Conservation (phyloP, 139 green algal species). For the Chloropicon primus region DNA sequence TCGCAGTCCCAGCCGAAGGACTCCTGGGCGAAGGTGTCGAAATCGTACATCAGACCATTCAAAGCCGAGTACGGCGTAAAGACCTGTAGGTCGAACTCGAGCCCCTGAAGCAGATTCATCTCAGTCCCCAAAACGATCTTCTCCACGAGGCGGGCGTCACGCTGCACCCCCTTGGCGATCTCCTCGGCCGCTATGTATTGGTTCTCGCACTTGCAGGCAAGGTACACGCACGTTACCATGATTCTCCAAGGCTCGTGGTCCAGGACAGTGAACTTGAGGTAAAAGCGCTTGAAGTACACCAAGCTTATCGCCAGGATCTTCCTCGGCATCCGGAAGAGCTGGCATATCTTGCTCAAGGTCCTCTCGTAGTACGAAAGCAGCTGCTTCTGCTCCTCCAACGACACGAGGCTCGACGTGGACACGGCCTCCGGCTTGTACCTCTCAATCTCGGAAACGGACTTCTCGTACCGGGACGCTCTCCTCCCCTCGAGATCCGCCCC, state of each 20-base stretch:
- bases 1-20: conserved; percentile 3
- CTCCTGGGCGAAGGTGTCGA: neutral
- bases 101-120: conserved; percentile 36
- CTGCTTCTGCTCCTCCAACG: conserved; percentile 22
- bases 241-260: conserved; percentile 51
- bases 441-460: neutral
- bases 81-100: conserved; percentile 67
- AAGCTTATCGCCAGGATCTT: conserved; percentile 38
- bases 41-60: conserved; percentile 29
- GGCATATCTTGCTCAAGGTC: conserved; percentile 31
- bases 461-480: neutral
- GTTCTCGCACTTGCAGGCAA: conserved; percentile 72
- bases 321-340: conserved; percentile 29
- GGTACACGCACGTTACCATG: conserved; percentile 62
- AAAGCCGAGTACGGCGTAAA: conserved; percentile 49
- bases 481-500: conserved; percentile 21
- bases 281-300: conserved; percentile 61
- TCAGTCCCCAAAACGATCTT: conserved; percentile 4
- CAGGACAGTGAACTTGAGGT: conserved; percentile 33
- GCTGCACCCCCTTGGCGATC: conserved; percentile 24
- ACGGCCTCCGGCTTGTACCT: neutral
- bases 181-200: conserved; percentile 54
- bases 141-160: conserved; percentile 17
- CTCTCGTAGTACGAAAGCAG: conserved; percentile 34
- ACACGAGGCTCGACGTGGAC: conserved; percentile 4